Evolutionary conservation across 345 rosid species (phyloP).

Genomic region (Eucalyptus lansdowneana): DNA sequence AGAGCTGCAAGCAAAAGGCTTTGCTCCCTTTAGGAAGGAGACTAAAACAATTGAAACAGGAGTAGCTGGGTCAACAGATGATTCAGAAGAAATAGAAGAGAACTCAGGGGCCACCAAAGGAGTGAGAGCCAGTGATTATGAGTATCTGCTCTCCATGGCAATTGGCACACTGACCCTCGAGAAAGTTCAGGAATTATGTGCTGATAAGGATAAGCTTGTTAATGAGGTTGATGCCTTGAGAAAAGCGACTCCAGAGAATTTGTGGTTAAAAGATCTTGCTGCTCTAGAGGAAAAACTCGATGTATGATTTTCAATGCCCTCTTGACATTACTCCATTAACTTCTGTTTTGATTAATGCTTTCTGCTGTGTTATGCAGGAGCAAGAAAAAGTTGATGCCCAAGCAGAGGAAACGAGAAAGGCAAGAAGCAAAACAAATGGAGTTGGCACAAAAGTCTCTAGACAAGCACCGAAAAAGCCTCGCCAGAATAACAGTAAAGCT

Average conservation of each 20-base stretch:
- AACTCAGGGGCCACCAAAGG: conserved; percentile 6
- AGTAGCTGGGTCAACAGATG: conserved; percentile 54
- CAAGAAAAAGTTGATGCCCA: conserved; percentile 29
- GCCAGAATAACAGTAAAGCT: conserved; percentile 34
- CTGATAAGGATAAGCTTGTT: conserved; percentile 46
- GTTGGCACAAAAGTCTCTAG: conserved; percentile 24
- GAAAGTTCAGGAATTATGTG: conserved; percentile 55
- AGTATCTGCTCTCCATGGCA: conserved; percentile 73
- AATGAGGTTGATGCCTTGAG: conserved; percentile 45
- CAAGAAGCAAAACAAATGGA: conserved; percentile 6
- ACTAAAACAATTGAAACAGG: conserved; percentile 35
- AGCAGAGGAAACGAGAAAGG: conserved; percentile 18
- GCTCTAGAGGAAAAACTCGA: conserved; percentile 56
- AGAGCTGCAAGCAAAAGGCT: conserved; percentile 67
- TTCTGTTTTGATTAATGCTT: not conserved
- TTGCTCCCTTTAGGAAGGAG: conserved; percentile 76
- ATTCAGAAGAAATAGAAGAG: conserved; percentile 43
- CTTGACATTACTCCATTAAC: not conserved
- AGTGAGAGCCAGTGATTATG: conserved; percentile 50
- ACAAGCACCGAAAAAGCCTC: conserved; percentile 35
- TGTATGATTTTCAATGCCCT: conserved; percentile 23
- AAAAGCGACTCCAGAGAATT: conserved; percentile 35
- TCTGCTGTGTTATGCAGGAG: conserved; percentile 21
- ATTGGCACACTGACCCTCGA: conserved; percentile 80
- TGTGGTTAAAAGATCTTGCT: conserved; percentile 74